These are phyloP conservation scores for Diaporthe nobilis DNA, from an alignment of 2,329 filamentous ascomycete species.

Conservation along the genomic window DNA sequence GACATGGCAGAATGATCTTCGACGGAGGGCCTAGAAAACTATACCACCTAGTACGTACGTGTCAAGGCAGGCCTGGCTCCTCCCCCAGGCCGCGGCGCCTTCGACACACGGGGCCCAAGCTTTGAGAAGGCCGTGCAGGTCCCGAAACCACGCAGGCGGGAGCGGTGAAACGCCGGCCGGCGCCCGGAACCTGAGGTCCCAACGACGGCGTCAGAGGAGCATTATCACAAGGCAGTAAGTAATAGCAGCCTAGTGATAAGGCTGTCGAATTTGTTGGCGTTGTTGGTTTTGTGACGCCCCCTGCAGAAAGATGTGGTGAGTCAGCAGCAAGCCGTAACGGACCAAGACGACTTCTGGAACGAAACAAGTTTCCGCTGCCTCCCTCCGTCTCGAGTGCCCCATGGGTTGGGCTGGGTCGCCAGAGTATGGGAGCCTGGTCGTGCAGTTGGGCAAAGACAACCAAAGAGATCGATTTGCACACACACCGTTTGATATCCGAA, in stretches of 20 bases:
- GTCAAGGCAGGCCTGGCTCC: not conserved
- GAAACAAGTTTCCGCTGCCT: slow-evolving; percentile 19
- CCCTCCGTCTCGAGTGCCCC: not conserved
- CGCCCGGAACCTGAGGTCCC: slow-evolving; percentile 14
- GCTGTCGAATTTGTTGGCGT: not conserved
- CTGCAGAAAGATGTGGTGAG: slow-evolving; percentile 1
- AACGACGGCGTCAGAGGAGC: not conserved
- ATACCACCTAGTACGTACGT: not conserved
- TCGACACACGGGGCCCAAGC: not conserved
- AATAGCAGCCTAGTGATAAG: not conserved
- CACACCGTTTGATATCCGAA: not conserved
- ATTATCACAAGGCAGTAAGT: not conserved
- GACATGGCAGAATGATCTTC: not conserved
- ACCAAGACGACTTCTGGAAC: slow-evolving; percentile 30
- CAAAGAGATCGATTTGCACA: too few species aligned
- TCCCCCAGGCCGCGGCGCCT: not conserved
- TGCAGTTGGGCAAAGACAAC: not conserved
- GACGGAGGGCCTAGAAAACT: not conserved
- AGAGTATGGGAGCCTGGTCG: slow-evolving; percentile 15
- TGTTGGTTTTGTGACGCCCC: not conserved
- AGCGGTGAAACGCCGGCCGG: slow-evolving; percentile 29
- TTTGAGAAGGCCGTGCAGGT: not conserved
- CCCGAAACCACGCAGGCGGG: slow-evolving; percentile 19
- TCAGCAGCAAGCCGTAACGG: slow-evolving; percentile 27
- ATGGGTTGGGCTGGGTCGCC: not conserved